Percentiles rank a stretch among this genome's conserved stretches.
Evolutionary conservation across 768 basidiomycete species (phyloP).

Genomic region (Rhodotorula toruloides): DNA sequence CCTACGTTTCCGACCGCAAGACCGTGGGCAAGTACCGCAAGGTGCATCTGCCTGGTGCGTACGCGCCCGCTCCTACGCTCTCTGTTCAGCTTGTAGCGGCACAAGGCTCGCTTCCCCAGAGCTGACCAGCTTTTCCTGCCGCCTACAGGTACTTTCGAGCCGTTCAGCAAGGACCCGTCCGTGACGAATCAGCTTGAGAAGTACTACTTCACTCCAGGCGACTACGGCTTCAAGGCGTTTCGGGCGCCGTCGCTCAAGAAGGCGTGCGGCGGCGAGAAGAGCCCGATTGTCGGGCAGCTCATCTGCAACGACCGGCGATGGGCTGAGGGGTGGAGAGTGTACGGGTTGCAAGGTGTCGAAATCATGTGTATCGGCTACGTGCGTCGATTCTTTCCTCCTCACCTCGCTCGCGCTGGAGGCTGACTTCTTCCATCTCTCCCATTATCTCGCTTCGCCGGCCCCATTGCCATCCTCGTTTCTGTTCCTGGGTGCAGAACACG

Average conservation of each 20-base stretch:
- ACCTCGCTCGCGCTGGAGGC: neutral
- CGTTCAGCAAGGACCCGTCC: constrained; percentile 42
- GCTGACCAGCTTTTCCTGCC: neutral
- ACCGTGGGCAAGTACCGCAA: constrained; percentile 45
- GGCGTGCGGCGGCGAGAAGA: constrained; percentile 20
- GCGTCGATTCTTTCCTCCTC: constrained; percentile 3
- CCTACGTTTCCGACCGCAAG: constrained; percentile 42
- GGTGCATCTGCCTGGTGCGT: constrained; percentile 43
- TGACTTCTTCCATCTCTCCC: neutral
- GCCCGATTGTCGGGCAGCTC: constrained; percentile 45
- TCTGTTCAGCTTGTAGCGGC: neutral
- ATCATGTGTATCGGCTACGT: constrained; percentile 46
- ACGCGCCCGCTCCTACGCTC: too few relatives aligned
- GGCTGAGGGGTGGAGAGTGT: constrained; percentile 46
- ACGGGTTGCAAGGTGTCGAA: constrained; percentile 45
- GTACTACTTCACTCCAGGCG: constrained; percentile 44
- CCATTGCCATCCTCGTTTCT: too few relatives aligned
- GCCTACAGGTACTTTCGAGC: constrained; percentile 39
- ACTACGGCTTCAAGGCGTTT: constrained; percentile 46
- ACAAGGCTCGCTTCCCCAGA: too few relatives aligned
- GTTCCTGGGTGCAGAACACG: constrained; percentile 40
- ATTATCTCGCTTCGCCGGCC: too few relatives aligned
- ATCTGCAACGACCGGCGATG: constrained; percentile 47
- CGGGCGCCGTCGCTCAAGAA: constrained; percentile 39
- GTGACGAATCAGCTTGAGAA: constrained; percentile 48